Evolutionary conservation across 345 rosid species (phyloP), one percentile per base, ranked within the genome.

Genomic region (Erucastrum elatum): DNA sequence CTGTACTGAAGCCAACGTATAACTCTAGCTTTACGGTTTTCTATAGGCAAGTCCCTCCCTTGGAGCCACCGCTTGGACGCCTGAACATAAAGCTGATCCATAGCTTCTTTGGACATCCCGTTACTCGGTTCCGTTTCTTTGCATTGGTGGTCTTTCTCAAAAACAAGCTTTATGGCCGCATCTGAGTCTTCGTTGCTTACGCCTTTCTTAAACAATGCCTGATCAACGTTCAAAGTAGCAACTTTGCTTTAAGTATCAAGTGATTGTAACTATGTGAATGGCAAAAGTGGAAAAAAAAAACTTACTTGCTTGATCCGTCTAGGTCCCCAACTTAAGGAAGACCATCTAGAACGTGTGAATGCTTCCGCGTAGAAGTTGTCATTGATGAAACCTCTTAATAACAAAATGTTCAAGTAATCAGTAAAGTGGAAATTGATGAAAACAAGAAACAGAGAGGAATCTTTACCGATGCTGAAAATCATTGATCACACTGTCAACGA

Each of bases 1-100:
- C 96, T 87, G 80, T 92, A 92, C 84, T 92, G 97, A 75, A 92
- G 97, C 98, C 97, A 92, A 75, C 92, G 82, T 31, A 94, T 77
- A 8, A 94, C 85, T 85, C 96, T 90, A 64, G 89, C 64, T 81
- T 90, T 92, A 26, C 90, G 94, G 13, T 81, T 89, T 72, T 92
- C 94, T 60, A 65, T 66, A 7, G 98, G 82, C 15, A 80, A 87
- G 76, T 90, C 87, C 58, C 71, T 84, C 60, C 92, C 86, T 82
- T 87, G 87, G 69, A 75, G 64, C 97, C 94, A 90, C 68, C 90
- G 92, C 83, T 90, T 88, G 0, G 91, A 85, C 69, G 91, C 87
- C 77, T 89, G 94, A 83, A 78, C 75, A 76, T 86, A 78, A 27
- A 90, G 87, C 72, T 86, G 92, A 76, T 94, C 93, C 85, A 88